Base-by-base conservation (phyloP, 2,329 filamentous ascomycete species). In the Pseudogymnoascus sp. region DNA sequence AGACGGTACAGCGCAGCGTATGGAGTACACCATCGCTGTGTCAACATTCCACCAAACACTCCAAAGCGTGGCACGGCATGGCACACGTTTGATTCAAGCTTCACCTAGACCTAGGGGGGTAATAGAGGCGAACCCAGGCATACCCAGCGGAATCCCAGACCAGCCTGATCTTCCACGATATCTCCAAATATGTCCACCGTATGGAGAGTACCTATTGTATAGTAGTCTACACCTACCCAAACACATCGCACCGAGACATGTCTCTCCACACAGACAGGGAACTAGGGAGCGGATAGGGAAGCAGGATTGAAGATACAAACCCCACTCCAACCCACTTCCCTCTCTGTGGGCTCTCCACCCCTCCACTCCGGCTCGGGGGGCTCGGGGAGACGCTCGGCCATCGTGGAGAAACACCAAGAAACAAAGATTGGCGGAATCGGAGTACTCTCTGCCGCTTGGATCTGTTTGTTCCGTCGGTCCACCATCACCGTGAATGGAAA, bases 71-170 rank as follows among this genome's bases (percentile, higher is more conserved):
- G 46, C 26, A 53, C 46, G 26, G 46, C 46, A 53, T 53, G 26
- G 31, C n/a, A 53, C 46, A 53, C 46, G n/a, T 53, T 53, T 53
- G 46, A 53, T 53, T 53, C 46, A 53, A 53, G 46, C 46, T 53
- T 53, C 46, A 53, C 26, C 46, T 53, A 53, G 46, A 16, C 46
- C 26, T 8, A 31, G 46, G 26, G 31, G 2, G 46, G 46, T 4
- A 53, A 53, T 31, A 5, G 26, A 53, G 46, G 46, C 46, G 46
- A 53, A 31, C n/a, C 14, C 46, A 28, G 46, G 4, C 14, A 53
- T 7, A 26, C 46, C 46, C n/a, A 53, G 8, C 31, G n/a, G n/a
- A 19, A 16, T 31, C 46, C 26, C 46, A 31, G 46, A 10, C 46
- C 26, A 31, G 46, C n/a, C 14, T 53, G 46, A 53, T 53, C 26